Conservation (phyloP, 2,329 filamentous ascomycete genomes). For the Phialocephala subalpina region DNA sequence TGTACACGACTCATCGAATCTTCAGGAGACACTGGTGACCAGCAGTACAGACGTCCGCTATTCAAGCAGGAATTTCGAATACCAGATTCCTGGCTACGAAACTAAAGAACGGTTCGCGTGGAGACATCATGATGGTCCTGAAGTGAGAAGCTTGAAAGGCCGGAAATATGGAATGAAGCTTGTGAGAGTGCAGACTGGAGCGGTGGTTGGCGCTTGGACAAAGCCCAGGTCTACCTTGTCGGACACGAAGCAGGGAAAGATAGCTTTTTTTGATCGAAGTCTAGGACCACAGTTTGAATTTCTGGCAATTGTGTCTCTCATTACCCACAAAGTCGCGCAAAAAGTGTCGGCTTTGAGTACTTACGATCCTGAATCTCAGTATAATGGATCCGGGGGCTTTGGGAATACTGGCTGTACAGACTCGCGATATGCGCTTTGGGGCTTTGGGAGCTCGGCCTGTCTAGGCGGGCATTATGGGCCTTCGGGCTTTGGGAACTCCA, state of each 20-base stretch:
- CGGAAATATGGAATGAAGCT: not conserved
- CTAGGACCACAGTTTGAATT: not conserved
- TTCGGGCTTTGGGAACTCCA: no score
- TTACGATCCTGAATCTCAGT: not conserved
- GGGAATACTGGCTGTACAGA: no score
- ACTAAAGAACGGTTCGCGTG: not conserved
- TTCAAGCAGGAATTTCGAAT: not conserved
- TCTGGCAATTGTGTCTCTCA: not conserved
- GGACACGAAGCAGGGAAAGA: not conserved
- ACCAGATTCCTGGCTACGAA: not conserved
- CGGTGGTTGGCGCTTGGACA: not conserved
- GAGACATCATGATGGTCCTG: not conserved
- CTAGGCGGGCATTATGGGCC: no score
- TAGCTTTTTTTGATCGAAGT: not conserved
- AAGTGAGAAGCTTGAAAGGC: not conserved
- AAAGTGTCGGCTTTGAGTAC: not conserved
- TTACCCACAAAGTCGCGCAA: not conserved
- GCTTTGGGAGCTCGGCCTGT: no score
- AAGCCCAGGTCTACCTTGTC: not conserved
- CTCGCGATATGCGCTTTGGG: no score
- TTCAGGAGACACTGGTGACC: not conserved
- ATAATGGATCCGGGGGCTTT: no score
- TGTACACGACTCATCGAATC: no score
- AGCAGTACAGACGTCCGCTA: no score
- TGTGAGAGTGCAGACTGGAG: not conserved